Conservation (phyloP, 169 alveolate species). For the Plasmodium gonderi region DNA sequence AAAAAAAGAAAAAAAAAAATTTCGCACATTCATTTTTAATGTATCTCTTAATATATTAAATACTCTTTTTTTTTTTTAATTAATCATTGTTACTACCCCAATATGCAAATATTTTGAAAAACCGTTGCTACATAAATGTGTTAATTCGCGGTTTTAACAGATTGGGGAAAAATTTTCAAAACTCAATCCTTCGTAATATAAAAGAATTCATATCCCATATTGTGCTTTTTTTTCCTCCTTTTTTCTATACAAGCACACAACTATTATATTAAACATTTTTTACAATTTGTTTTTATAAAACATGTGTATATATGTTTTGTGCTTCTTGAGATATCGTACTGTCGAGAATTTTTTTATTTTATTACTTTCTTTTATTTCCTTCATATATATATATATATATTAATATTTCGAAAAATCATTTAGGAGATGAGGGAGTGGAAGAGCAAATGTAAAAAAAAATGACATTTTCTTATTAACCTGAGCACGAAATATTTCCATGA, state of each 20-base stretch:
- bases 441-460: background rate
- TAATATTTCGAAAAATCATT: background rate
- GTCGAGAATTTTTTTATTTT: too few relatives aligned
- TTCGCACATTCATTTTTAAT: too few relatives aligned
- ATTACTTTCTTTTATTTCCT: background rate
- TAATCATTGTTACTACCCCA: too few relatives aligned
- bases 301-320: background rate
- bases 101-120: too few relatives aligned
- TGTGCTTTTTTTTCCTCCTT: background rate
- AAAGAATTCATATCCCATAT: background rate
- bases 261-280: background rate
- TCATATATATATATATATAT: background rate
- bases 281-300: background rate
- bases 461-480: background rate
- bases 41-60: too few relatives aligned
- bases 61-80: too few relatives aligned
- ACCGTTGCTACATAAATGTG: background rate
- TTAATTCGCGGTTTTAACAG: background rate
- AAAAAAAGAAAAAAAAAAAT: too few relatives aligned
- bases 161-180: background rate
- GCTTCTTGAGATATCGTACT: background rate
- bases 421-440: background rate
- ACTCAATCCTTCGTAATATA: background rate
- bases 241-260: background rate
- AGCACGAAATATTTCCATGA: background rate